These are phyloP conservation scores for Dendrobium huoshanense DNA, from an alignment of 106 monocot species.

Conservation along the genomic window DNA sequence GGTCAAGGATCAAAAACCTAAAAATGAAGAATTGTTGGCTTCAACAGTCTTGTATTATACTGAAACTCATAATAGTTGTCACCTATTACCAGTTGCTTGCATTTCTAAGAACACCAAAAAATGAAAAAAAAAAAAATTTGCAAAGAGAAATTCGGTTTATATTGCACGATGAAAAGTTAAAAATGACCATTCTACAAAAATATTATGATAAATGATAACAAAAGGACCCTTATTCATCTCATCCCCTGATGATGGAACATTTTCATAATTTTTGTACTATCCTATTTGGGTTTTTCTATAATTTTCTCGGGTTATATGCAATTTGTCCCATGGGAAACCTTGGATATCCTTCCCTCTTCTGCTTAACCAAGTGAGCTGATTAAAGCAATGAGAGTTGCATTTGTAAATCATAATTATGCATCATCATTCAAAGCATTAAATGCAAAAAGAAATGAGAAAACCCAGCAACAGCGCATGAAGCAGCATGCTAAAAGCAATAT, in stretches of 20 bases:
- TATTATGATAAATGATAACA: neutral
- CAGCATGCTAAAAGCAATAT: neutral
- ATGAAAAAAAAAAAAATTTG: neutral
- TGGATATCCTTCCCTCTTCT: conserved; percentile 20
- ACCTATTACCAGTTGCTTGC: conserved; percentile 50
- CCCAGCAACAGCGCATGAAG: too few species aligned
- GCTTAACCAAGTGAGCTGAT: conserved; percentile 23
- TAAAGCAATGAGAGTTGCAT: neutral
- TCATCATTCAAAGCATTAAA: neutral
- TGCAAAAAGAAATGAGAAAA: neutral
- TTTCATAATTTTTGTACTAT: conserved; percentile 61
- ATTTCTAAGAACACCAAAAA: conserved; percentile 24
- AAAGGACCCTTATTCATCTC: conserved; percentile 26
- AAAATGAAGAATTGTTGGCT: conserved; percentile 42
- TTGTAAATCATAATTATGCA: neutral
- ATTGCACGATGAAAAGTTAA: neutral
- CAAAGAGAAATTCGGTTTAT: neutral
- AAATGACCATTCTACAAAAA: neutral
- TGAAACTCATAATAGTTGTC: conserved; percentile 50
- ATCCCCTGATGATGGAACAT: conserved; percentile 39
- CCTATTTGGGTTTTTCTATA: conserved; percentile 45
- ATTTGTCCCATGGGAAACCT: conserved; percentile 16
- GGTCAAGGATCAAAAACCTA: conserved; percentile 20
- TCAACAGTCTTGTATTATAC: conserved; percentile 65
- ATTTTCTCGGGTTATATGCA: conserved; percentile 35